Conservation (phyloP, 1,284 basidiomycete genomes). For the Trichosporon asahii region DNA sequence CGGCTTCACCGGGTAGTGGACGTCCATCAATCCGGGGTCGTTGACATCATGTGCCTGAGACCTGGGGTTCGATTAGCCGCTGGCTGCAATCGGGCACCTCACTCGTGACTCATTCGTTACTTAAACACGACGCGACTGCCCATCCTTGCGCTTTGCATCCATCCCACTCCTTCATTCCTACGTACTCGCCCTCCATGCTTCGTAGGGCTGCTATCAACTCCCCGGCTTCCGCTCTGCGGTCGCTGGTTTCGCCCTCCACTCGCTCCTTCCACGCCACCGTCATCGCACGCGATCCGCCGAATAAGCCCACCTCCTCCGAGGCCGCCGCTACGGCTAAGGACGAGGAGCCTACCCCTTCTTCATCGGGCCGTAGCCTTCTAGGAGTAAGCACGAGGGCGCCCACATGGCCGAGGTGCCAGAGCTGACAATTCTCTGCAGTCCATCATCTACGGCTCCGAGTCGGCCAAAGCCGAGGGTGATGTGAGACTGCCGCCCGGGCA, state of each 20-base stretch:
- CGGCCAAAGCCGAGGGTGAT: slow-evolving; percentile 78
- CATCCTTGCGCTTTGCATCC: background rate
- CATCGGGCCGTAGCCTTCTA: background rate
- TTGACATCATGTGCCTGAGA: slow-evolving; percentile 9
- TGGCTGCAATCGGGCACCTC: background rate
- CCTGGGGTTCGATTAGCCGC: slow-evolving; percentile 4
- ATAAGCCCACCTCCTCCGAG: slow-evolving; percentile 2
- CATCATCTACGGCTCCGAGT: slow-evolving; percentile 70
- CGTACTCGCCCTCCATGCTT: background rate
- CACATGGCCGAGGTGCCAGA: slow-evolving; percentile 12
- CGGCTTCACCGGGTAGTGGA: background rate
- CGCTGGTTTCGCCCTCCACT: background rate
- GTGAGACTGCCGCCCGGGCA: slow-evolving; percentile 59
- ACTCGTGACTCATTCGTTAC: background rate
- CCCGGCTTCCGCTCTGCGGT: background rate
- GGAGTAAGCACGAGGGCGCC: background rate
- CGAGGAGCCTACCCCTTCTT: background rate
- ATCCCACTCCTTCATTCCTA: background rate
- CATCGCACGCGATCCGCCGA: slow-evolving; percentile 10
- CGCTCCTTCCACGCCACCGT: slow-evolving; percentile 17
- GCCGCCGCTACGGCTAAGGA: background rate
- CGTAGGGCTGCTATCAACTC: slow-evolving; percentile 1
- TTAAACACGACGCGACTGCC: background rate
- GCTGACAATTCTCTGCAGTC: slow-evolving; percentile 45
- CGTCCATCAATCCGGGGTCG: slow-evolving; percentile 1